These are phyloP conservation scores for Pythium diclinum DNA, from an alignment of 352 stramenopile species.

Conservation along the genomic window DNA sequence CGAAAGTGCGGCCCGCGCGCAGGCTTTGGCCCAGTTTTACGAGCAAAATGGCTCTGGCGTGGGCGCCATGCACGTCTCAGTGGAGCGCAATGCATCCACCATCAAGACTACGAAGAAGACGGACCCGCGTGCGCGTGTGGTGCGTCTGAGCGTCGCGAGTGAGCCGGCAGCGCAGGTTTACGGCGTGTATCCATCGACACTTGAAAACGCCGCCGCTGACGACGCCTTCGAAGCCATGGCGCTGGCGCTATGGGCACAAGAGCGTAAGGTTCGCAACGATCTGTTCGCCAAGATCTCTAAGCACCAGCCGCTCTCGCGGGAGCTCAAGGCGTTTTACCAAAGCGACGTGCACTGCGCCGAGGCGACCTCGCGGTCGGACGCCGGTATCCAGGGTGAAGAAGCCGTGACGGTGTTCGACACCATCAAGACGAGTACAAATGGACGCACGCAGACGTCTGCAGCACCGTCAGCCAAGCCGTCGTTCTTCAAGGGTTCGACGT, in stretches of 20 bases:
- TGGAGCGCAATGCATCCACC: constrained; percentile 26
- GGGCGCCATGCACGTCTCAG: constrained; percentile 39
- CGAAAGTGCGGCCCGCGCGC: background rate
- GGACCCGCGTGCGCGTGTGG: constrained; percentile 49
- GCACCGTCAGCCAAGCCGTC: constrained; percentile 15
- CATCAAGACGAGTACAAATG: constrained; percentile 25
- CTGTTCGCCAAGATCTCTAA: constrained; percentile 42
- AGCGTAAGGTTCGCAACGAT: constrained; percentile 58
- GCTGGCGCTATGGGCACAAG: constrained; percentile 51
- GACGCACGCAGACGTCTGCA: constrained; percentile 6
- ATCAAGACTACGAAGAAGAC: background rate
- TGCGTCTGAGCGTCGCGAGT: constrained; percentile 30
- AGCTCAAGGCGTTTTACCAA: constrained; percentile 48
- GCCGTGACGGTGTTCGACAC: constrained; percentile 63
- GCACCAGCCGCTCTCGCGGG: constrained; percentile 36
- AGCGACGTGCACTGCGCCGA: constrained; percentile 50
- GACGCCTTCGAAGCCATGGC: constrained; percentile 28
- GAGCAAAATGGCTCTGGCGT: constrained; percentile 34
- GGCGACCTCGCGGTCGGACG: constrained; percentile 52
- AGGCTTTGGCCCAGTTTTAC: constrained; percentile 43
- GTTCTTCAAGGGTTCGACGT: constrained; percentile 35
- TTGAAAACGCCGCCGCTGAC: constrained; percentile 1
- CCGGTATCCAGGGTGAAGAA: constrained; percentile 56
- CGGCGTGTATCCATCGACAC: constrained; percentile 42
- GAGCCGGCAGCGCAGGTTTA: constrained; percentile 34